Evolutionary conservation across 1,284 basidiomycete genomes (phyloP).

Genomic region (Testicularia cyperi): DNA sequence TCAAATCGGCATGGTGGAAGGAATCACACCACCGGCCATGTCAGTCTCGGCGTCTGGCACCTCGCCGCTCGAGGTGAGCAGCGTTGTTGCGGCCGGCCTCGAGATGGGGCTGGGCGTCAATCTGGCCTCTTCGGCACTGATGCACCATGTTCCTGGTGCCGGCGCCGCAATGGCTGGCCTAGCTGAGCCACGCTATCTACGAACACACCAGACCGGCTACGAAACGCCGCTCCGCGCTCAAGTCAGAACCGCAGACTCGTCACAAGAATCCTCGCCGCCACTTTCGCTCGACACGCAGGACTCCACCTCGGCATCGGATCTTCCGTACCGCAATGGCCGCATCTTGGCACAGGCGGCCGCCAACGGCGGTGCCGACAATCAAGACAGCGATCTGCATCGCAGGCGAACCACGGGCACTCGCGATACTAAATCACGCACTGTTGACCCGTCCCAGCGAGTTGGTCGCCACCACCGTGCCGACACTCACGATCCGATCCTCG

Average conservation of each 20-base stretch:
- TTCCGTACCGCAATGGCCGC: constrained; percentile 13
- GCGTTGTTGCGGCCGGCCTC: constrained; percentile 44
- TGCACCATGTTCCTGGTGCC: constrained; percentile 17
- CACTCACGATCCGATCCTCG: constrained; percentile 33
- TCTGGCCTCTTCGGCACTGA: constrained; percentile 39
- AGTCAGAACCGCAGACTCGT: constrained; percentile 1
- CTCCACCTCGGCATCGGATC: constrained; percentile 10
- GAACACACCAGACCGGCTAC: constrained; percentile 9
- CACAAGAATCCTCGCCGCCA: background rate
- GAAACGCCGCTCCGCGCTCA: constrained; percentile 1
- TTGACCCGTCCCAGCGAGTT: constrained; percentile 16
- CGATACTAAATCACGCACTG: constrained; percentile 11
- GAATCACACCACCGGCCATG: constrained; percentile 28
- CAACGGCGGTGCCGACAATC: constrained; percentile 5
- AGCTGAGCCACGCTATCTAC: constrained; percentile 34
- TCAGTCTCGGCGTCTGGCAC: constrained; percentile 16
- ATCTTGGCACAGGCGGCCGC: no score
- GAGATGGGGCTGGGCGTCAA: constrained; percentile 48
- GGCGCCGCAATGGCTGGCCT: constrained; percentile 21
- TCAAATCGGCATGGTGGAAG: constrained; percentile 34
- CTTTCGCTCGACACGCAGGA: constrained; percentile 9
- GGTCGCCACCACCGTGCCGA: constrained; percentile 38
- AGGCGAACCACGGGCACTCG: constrained; percentile 26
- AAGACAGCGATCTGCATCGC: constrained; percentile 26
- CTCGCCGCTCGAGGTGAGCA: constrained; percentile 25